Percentiles rank a stretch among this genome's conserved stretches.
These are phyloP conservation scores for Umbelopsis sp. DNA, from an alignment of 192 early-diverging fungal genomes.

Conservation along the genomic window DNA sequence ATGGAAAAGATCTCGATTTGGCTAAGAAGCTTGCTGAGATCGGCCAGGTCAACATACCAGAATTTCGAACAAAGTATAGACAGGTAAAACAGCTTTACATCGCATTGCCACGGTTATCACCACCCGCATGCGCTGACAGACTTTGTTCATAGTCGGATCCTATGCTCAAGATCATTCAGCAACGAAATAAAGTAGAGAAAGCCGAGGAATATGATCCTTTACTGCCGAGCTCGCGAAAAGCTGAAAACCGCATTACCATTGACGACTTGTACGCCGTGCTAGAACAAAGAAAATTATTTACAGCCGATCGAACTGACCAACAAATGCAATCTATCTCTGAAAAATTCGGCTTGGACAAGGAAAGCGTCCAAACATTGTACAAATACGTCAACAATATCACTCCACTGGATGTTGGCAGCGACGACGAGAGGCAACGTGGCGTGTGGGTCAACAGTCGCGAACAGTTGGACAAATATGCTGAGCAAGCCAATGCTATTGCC, in stretches of 20 bases:
- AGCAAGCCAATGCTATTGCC: not conserved
- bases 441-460: conserved; percentile 26
- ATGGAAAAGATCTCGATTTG: conserved; percentile 10
- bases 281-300: conserved; percentile 17
- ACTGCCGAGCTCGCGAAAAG: conserved; percentile 5
- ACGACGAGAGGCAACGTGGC: conserved; percentile 18
- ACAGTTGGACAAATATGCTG: not conserved
- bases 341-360: not conserved
- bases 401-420: conserved; percentile 3
- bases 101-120: no score
- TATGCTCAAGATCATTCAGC: conserved; percentile 20
- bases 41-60: conserved; percentile 13
- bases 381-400: conserved; percentile 25
- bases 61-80: conserved; percentile 13
- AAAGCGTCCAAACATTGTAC: conserved; percentile 7
- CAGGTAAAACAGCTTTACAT: not conserved
- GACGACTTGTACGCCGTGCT: conserved; percentile 15
- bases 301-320: not conserved
- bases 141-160: conserved; percentile 2
- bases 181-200: conserved; percentile 6
- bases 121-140: not conserved
- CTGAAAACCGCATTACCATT: conserved; percentile 19
- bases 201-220: conserved; percentile 13
- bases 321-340: not conserved
- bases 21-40: not conserved